These are phyloP conservation scores for Cicer arietinum DNA, from an alignment of 306 rosid genomes.

Conservation along the genomic window DNA sequence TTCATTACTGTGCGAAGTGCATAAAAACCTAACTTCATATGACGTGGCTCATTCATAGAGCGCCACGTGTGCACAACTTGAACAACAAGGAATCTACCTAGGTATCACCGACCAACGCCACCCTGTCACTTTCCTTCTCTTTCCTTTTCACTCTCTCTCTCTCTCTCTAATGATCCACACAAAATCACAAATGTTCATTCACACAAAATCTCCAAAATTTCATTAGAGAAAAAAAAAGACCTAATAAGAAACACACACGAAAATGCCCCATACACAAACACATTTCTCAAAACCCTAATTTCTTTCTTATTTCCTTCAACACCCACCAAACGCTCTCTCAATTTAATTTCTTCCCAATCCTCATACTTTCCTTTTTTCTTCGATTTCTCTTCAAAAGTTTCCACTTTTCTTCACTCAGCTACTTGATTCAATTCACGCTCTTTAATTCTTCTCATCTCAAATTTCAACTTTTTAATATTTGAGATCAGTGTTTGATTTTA, in stretches of 20 bases:
- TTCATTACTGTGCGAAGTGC: too few relatives aligned
- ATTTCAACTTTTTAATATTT: neutral
- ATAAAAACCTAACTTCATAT: neutral
- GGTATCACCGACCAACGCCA: constrained; percentile 32
- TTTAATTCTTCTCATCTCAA: constrained; percentile 24
- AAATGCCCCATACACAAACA: constrained; percentile 40
- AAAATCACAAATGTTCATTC: neutral
- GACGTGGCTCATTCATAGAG: neutral
- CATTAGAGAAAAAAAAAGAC: constrained; percentile 18
- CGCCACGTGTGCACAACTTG: constrained; percentile 30
- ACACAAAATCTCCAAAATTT: constrained; percentile 4
- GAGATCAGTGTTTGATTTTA: constrained; percentile 38
- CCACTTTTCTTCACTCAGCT: constrained; percentile 30
- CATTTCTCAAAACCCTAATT: constrained; percentile 55
- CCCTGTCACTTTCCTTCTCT: constrained; percentile 9
- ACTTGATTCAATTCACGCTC: constrained; percentile 34
- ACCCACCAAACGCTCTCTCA: constrained; percentile 41
- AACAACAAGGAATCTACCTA: constrained; percentile 26
- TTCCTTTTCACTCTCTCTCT: constrained; percentile 26
- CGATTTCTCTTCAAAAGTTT: constrained; percentile 40
- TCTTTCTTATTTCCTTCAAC: constrained; percentile 34
- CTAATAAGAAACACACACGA: neutral
- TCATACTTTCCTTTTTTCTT: constrained; percentile 1
- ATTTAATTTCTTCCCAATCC: constrained; percentile 19
- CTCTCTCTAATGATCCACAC: neutral